phyloP scores from a whole-genome alignment of 1,139 yeast species.

The Kluyveromyces marxianus region DNA sequence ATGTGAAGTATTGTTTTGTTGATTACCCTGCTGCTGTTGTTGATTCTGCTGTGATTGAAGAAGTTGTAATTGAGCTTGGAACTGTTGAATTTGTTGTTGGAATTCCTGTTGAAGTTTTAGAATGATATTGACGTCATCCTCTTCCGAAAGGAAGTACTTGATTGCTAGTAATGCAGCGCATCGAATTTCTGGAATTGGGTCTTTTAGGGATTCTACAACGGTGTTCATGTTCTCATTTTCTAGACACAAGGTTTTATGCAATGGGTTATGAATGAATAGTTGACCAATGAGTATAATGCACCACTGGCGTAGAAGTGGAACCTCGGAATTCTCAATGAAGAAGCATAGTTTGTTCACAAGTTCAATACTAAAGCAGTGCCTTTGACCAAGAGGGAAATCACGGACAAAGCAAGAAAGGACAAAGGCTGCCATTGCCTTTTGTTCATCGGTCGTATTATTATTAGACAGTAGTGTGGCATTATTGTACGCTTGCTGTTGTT shows the following conservation, averaged over 20 bases:
- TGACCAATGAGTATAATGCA: constrained; percentile 73
- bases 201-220: constrained; percentile 54
- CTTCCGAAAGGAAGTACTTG: constrained; percentile 57
- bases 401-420: constrained; percentile 76
- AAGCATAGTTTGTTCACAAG: constrained; percentile 60
- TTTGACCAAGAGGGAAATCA: constrained; percentile 74
- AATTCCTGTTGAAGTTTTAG: constrained; percentile 26
- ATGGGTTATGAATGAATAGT: constrained; percentile 64
- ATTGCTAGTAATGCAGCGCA: constrained; percentile 75
- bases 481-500: constrained; percentile 11
- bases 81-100: constrained; percentile 28
- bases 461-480: constrained; percentile 11
- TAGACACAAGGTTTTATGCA: constrained; percentile 66
- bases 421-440: constrained; percentile 93
- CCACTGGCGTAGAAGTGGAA: constrained; percentile 89
- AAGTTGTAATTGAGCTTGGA: constrained; percentile 28
- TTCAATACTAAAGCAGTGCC: constrained; percentile 68
- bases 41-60: constrained; percentile 13
- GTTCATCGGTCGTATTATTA: constrained; percentile 54
- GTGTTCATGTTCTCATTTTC: constrained; percentile 57
- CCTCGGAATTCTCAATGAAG: constrained; percentile 65
- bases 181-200: constrained; percentile 93
- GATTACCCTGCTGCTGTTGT: constrained; percentile 16
- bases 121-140: constrained; percentile 31
- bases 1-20: constrained; percentile 16